A percentile compares a stretch with the other conserved stretches of the same genome.
Evolutionary conservation across 352 stramenopile species (phyloP).

Genomic region (Phytopythium litorale): DNA sequence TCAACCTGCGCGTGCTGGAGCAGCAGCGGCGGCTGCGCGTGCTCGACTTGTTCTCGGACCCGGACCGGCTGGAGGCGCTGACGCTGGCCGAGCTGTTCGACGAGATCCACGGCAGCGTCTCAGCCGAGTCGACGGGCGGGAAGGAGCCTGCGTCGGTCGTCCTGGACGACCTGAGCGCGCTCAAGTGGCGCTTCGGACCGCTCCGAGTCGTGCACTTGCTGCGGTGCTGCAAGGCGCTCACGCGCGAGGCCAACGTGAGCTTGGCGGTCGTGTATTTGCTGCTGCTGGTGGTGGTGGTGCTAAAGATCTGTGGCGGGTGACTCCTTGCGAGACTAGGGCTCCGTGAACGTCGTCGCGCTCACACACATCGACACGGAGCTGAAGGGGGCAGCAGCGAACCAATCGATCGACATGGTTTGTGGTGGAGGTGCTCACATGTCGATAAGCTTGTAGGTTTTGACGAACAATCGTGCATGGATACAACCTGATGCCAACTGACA

Average conservation of each 20-base stretch:
- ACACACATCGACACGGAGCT: slow-evolving; percentile 49
- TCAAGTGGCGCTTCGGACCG: slow-evolving; percentile 57
- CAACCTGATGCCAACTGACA: slow-evolving; percentile 7
- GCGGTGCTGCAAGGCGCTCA: slow-evolving; percentile 62
- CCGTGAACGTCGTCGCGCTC: slow-evolving; percentile 52
- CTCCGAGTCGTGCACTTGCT: slow-evolving; percentile 44
- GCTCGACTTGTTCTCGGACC: slow-evolving; percentile 35
- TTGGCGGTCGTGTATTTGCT: slow-evolving; percentile 1
- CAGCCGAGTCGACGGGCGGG: background rate
- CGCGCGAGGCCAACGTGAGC: slow-evolving; percentile 35
- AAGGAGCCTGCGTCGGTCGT: slow-evolving; percentile 33
- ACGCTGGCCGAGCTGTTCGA: slow-evolving; percentile 27
- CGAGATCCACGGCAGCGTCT: slow-evolving; percentile 14
- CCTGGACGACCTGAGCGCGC: slow-evolving; percentile 58
- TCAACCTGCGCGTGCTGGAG: slow-evolving; percentile 38
- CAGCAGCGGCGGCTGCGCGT: slow-evolving; percentile 33
- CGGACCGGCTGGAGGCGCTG: background rate
- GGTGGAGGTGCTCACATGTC: background rate
- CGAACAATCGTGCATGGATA: background rate
- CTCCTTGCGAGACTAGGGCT: slow-evolving; percentile 16
- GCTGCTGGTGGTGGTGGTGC: background rate
- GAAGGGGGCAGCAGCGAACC: slow-evolving; percentile 1
- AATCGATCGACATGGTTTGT: slow-evolving; percentile 3
- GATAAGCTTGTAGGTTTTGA: background rate
- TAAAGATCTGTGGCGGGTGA: background rate